Percentiles rank a stretch among this genome's conserved stretches.
These are phyloP conservation scores for Colletotrichum abscissum DNA, from an alignment of 2,329 filamentous ascomycete species.

Conservation along the genomic window DNA sequence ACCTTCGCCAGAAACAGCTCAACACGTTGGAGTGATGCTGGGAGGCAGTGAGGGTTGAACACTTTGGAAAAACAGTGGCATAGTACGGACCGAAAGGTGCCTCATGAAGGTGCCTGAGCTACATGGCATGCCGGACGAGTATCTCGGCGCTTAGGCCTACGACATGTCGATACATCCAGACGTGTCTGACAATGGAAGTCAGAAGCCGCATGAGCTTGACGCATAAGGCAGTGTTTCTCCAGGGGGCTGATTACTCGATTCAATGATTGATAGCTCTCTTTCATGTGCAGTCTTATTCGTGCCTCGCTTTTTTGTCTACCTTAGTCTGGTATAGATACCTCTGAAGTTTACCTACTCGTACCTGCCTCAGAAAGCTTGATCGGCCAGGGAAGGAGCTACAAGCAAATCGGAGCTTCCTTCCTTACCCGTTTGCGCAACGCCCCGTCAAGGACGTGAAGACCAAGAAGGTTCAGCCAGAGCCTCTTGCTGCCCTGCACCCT, in stretches of 20 bases:
- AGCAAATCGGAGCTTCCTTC: not conserved
- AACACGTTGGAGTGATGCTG: not conserved
- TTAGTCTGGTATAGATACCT: too few relatives aligned
- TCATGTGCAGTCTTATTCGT: too few relatives aligned
- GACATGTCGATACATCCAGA: not conserved
- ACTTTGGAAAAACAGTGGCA: not conserved
- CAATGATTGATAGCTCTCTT: not conserved
- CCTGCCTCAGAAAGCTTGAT: too few relatives aligned
- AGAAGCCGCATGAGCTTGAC: not conserved
- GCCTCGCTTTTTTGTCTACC: too few relatives aligned
- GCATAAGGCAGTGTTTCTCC: not conserved
- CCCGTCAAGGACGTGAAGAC: not conserved
- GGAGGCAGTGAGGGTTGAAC: not conserved
- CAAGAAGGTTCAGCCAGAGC: not conserved
- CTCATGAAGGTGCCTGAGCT: not conserved
- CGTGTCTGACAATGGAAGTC: not conserved
- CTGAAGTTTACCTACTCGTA: too few relatives aligned
- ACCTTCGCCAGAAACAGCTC: not conserved
- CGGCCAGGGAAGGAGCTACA: too few relatives aligned
- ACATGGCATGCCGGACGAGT: not conserved
- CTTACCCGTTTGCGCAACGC: not conserved
- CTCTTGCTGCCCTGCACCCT: not conserved
- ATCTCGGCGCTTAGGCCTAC: not conserved
- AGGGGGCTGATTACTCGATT: not conserved
- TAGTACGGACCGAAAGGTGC: not conserved